Conservation (phyloP, 148 eudicot species). For the Persicaria tinctoria region DNA sequence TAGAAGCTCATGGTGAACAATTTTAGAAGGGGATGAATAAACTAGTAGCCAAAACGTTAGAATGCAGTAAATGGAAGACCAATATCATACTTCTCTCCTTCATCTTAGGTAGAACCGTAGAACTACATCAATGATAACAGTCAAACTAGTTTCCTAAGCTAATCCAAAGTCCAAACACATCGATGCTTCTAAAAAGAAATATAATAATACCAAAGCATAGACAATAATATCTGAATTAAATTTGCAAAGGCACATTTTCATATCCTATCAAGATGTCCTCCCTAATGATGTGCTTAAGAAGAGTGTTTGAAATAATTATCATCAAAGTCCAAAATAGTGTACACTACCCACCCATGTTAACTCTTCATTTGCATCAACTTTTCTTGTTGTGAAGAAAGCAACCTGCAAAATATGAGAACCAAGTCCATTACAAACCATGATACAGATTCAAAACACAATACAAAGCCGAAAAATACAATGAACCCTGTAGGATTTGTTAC, state of each 20-base stretch:
- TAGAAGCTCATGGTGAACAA: not conserved
- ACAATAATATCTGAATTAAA: not conserved
- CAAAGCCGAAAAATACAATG: not conserved
- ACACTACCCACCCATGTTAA: slow-evolving; percentile 51
- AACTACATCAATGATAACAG: not conserved
- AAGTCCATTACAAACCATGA: not conserved
- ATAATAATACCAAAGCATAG: not conserved
- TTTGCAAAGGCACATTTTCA: not conserved
- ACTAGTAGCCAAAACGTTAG: not conserved
- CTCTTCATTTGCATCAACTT: slow-evolving; percentile 52
- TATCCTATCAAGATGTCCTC: not conserved
- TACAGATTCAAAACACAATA: not conserved
- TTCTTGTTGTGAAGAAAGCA: slow-evolving; percentile 53
- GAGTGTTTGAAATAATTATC: not conserved
- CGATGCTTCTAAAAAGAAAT: not conserved
- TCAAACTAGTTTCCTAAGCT: not conserved
- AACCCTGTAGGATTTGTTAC: not conserved
- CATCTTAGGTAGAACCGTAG: not conserved
- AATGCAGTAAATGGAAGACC: not conserved
- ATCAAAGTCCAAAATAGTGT: not conserved
- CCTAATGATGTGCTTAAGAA: not conserved
- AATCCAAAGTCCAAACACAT: slow-evolving; percentile 1
- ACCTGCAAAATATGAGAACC: slow-evolving; percentile 25
- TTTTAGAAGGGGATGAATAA: not conserved
- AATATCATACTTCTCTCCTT: not conserved